phyloP scores from a whole-genome alignment of 176 grass and related monocot species.

The Dendrocalamus sinicus region DNA sequence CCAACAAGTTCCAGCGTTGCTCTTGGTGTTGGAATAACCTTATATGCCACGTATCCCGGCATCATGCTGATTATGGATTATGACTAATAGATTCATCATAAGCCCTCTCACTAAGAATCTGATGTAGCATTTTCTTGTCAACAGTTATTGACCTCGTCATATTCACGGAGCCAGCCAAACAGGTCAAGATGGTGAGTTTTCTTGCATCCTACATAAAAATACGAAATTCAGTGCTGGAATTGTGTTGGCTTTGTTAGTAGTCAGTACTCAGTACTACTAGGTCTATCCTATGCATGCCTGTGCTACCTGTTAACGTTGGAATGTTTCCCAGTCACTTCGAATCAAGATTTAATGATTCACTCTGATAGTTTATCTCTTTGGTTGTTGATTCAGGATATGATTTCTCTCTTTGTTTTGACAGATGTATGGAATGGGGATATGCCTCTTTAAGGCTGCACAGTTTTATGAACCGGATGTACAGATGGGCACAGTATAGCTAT shows the following conservation, averaged over 20 bases:
- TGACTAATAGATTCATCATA: not conserved
- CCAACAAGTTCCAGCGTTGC: not conserved
- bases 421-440: not conserved
- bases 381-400: not conserved
- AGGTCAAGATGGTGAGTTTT: slow-evolving; percentile 67
- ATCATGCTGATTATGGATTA: slow-evolving; percentile 21
- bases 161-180: slow-evolving; percentile 54
- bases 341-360: not conserved
- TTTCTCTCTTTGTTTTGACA: not conserved
- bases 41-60: not conserved
- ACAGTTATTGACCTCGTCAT: slow-evolving; percentile 63
- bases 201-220: slow-evolving; percentile 7
- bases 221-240: not conserved
- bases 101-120: slow-evolving; percentile 23
- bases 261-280: not conserved
- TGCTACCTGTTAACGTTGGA: not conserved
- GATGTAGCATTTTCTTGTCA: slow-evolving; percentile 31
- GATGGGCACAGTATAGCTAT: not conserved
- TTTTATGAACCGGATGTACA: not conserved
- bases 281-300: not conserved
- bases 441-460: not conserved
- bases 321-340: not conserved
- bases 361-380: not conserved
- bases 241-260: not conserved
- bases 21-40: not conserved